These are phyloP conservation scores for Triticum monococcum DNA, from an alignment of 176 grass and related monocot genomes.

Conservation along the genomic window DNA sequence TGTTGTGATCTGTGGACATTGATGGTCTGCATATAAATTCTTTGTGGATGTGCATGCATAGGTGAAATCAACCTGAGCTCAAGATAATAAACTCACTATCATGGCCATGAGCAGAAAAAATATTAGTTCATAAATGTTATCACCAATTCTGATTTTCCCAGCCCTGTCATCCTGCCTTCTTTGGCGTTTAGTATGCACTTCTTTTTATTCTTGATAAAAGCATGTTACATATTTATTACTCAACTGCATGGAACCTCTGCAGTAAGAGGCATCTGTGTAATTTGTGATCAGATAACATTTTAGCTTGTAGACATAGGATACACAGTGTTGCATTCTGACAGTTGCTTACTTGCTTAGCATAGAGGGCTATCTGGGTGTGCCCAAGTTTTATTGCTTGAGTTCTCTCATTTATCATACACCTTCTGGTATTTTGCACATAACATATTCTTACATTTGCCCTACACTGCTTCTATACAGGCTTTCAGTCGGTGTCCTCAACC, in stretches of 20 bases:
- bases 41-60: not conserved
- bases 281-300: not conserved
- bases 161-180: not conserved
- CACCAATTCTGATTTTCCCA: not conserved
- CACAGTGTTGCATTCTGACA: not conserved
- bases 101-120: not conserved
- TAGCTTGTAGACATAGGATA: not conserved
- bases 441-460: constrained; percentile 17
- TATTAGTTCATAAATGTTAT: not conserved
- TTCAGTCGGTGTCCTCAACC: constrained; percentile 78
- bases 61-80: not conserved
- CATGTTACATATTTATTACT: not conserved
- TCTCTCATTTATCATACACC: not conserved
- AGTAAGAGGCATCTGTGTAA: not conserved
- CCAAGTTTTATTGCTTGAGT: constrained; percentile 1
- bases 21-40: constrained; percentile 8
- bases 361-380: not conserved
- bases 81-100: not conserved
- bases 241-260: not conserved
- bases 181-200: not conserved
- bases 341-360: constrained; percentile 18
- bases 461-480: constrained; percentile 45
- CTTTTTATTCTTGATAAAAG: not conserved
- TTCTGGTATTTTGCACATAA: constrained; percentile 19
- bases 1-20: constrained; percentile 1